Evolutionary conservation across 257 asterid species (phyloP).

Genomic region (Fraxinus americana): DNA sequence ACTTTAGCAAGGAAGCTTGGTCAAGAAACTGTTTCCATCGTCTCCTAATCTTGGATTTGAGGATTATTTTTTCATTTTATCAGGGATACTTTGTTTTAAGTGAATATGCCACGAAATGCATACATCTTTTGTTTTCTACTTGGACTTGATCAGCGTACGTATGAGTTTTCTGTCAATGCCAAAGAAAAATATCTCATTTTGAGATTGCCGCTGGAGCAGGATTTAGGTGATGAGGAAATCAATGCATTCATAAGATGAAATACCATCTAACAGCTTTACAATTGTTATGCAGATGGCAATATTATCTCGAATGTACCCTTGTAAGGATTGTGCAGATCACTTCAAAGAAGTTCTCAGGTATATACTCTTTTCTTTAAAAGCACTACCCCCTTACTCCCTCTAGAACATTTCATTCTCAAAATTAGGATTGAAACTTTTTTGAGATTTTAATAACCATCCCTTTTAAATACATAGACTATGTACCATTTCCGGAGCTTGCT

Average conservation of each 20-base stretch:
- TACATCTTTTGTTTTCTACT: too few species aligned
- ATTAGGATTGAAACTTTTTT: not conserved
- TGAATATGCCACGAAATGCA: not conserved
- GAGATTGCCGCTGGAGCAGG: not conserved
- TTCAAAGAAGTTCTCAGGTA: conserved; percentile 86
- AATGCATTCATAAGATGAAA: not conserved
- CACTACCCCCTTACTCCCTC: not conserved
- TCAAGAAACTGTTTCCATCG: not conserved
- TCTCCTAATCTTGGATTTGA: not conserved
- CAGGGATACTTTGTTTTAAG: not conserved
- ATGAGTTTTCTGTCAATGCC: conserved; percentile 1
- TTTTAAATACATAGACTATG: not conserved
- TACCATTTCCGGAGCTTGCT: not conserved
- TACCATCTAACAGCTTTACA: conserved; percentile 21
- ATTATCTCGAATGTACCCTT: conserved; percentile 87
- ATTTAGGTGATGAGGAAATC: not conserved
- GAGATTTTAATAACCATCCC: not conserved
- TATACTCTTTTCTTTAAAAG: not conserved
- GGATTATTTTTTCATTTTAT: not conserved
- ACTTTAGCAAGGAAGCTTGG: not conserved
- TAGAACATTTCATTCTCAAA: not conserved
- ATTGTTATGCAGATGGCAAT: conserved; percentile 73
- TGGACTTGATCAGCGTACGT: not conserved
- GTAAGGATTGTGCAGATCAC: conserved; percentile 97
- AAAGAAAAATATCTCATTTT: not conserved